Evolutionary conservation across 345 rosid species (phyloP), one percentile per base, ranked within the genome.

Genomic region (Cochlearia excelsa): DNA sequence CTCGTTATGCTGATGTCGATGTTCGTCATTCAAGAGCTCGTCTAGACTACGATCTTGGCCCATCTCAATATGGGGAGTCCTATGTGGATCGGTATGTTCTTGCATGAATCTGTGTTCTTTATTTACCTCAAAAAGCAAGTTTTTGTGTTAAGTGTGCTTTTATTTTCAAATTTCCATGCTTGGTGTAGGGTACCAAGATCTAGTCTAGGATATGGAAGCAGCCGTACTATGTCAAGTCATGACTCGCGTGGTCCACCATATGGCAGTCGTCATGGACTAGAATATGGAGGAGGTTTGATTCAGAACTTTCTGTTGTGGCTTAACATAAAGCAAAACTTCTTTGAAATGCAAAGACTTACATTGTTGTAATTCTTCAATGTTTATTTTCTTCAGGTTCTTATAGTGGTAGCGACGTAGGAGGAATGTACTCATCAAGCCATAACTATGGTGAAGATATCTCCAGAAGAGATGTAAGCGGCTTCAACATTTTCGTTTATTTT

Each of bases 21-120:
- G 64, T 78, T 52, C 91, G 95, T 44, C 95, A 81, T 69, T 81
- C 96, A 1, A 93, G 99, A 76, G 79, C 99, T 40, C 91, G 96
- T 50, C 51, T 93, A 68, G 99, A 93, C 73, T 89, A 89, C 73
- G 95, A 93, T 46, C 71, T 79, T 50, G 69, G 78, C 69, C 72
- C 89, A 53, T 79, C 95, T 71, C 90, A 80, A 16, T 93, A 89
- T 57, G 85, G 69, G 5, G 99, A 93, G 63, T 76, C 88, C 43
- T 93, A 85, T 61, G 78, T 82, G 51, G 97, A 93, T 70, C 82
- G 96, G 99, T 93, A 60, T 46, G 78, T 59, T 58, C 30, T 38
- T 11, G 11, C 23, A 34, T 58, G 31, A 23, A 60, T 50, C 3
- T 16, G 23, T 16, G 23, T 16, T 39, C 29, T 45, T 59, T 3